phyloP scores from a whole-genome alignment of 2,329 filamentous ascomycete genomes.

The Beauveria pseudobassiana region DNA sequence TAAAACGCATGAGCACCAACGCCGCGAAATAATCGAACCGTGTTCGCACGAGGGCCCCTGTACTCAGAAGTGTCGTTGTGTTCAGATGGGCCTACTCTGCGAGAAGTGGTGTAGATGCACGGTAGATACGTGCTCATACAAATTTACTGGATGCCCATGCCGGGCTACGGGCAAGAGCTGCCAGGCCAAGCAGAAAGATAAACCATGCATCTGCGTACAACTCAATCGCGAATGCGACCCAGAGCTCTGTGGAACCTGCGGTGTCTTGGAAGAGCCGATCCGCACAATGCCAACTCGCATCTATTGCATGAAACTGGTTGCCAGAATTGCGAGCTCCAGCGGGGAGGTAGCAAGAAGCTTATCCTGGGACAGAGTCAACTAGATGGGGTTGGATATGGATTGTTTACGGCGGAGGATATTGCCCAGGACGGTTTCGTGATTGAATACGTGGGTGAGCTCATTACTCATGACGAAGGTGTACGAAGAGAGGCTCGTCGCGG shows the following conservation, averaged over 20 bases:
- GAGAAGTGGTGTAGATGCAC: slow-evolving; percentile 65
- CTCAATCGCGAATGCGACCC: slow-evolving; percentile 77
- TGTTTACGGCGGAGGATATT: slow-evolving; percentile 65
- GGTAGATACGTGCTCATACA: slow-evolving; percentile 49
- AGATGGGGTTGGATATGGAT: slow-evolving; percentile 61
- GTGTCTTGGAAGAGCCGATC: slow-evolving; percentile 63
- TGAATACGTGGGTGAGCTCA: slow-evolving; percentile 74
- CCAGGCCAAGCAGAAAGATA: slow-evolving; percentile 45
- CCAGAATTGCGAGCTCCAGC: slow-evolving; percentile 65
- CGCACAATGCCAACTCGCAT: slow-evolving; percentile 55
- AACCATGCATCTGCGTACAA: slow-evolving; percentile 61
- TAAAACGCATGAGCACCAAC: slow-evolving; percentile 46
- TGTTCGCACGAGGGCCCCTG: slow-evolving; percentile 66
- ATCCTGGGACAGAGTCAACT: slow-evolving; percentile 64
- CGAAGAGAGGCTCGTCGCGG: slow-evolving; percentile 56
- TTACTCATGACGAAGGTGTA: slow-evolving; percentile 62
- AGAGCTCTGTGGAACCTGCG: slow-evolving; percentile 64
- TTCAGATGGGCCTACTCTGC: slow-evolving; percentile 53
- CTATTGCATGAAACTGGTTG: slow-evolving; percentile 52
- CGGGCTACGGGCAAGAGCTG: slow-evolving; percentile 53
- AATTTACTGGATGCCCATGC: slow-evolving; percentile 62
- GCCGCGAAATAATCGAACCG: slow-evolving; percentile 52
- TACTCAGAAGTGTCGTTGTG: slow-evolving; percentile 56
- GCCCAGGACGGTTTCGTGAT: slow-evolving; percentile 65
- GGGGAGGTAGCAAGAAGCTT: slow-evolving; percentile 56